phyloP scores from a whole-genome alignment of 345 rosid genomes.

The Rubroshorea leprosula region DNA sequence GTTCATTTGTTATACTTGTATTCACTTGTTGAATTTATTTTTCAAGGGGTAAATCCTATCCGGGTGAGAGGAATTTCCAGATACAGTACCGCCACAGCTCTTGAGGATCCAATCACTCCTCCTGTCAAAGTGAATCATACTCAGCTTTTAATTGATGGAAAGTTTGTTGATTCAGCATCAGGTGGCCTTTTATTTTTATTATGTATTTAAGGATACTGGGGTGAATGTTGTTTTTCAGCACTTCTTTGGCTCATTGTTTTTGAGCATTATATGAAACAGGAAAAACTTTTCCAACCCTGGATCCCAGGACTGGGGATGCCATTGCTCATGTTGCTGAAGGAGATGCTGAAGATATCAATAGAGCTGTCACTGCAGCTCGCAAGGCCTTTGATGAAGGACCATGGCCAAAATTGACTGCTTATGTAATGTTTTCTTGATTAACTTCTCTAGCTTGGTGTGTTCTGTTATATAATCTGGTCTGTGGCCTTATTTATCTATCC shows the following conservation, averaged over 20 bases:
- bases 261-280: constrained; percentile 22
- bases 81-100: constrained; percentile 46
- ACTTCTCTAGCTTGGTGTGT: neutral
- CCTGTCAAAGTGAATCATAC: constrained; percentile 49
- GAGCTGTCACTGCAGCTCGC: constrained; percentile 90
- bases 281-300: constrained; percentile 75
- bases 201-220: neutral
- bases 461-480: constrained; percentile 6
- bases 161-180: constrained; percentile 77
- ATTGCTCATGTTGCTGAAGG: constrained; percentile 95
- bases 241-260: neutral
- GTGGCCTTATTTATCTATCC: neutral
- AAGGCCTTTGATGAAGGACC: constrained; percentile 98
- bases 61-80: constrained; percentile 33
- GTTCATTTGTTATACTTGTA: neutral
- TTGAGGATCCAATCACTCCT: constrained; percentile 56
- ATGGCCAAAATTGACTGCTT: constrained; percentile 92
- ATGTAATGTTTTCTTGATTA: constrained; percentile 33
- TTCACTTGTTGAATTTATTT: constrained; percentile 1
- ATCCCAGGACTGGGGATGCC: constrained; percentile 88
- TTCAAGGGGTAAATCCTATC: constrained; percentile 38
- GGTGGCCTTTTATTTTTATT: constrained; percentile 34
- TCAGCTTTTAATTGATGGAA: constrained; percentile 71
- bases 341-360: constrained; percentile 74
- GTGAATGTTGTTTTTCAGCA: neutral